phyloP scores from a whole-genome alignment of 176 grass and related monocot genomes.

The Raddia distichophylla region DNA sequence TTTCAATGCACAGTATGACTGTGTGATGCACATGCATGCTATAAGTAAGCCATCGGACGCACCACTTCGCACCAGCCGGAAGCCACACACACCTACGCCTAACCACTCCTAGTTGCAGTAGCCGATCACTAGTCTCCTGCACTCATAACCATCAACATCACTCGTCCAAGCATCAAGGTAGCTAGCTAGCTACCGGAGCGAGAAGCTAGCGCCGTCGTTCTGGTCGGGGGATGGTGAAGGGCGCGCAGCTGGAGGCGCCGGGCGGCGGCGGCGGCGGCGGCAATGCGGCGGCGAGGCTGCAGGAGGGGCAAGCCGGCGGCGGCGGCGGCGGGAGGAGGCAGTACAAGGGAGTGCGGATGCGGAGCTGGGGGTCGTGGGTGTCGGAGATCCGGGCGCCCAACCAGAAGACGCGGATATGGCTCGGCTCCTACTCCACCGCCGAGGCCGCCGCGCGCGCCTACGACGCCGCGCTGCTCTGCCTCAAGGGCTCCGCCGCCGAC shows the following conservation, averaged over 20 bases:
- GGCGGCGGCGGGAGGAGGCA: slow-evolving; percentile 55
- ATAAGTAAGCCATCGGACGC: slow-evolving; percentile 57
- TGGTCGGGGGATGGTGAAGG: slow-evolving; percentile 59
- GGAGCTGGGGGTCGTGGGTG: slow-evolving; percentile 98
- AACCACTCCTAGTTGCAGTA: slow-evolving; percentile 1
- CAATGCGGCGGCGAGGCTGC: slow-evolving; percentile 30
- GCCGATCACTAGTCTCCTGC: no score
- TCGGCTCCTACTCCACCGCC: slow-evolving; percentile 90
- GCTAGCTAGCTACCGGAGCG: not conserved
- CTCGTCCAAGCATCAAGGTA: not conserved
- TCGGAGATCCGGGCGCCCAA: slow-evolving; percentile 94
- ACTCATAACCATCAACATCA: slow-evolving; percentile 41
- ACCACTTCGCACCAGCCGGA: slow-evolving; percentile 39
- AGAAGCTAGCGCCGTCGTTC: not conserved
- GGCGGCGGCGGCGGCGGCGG: slow-evolving; percentile 11
- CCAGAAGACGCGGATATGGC: slow-evolving; percentile 98
- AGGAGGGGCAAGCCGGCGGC: slow-evolving; percentile 27
- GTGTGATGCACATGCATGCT: slow-evolving; percentile 20
- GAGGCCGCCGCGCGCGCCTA: slow-evolving; percentile 95
- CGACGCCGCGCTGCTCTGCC: slow-evolving; percentile 94
- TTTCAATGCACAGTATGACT: not conserved
- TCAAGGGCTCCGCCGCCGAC: slow-evolving; percentile 86
- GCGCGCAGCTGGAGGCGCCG: slow-evolving; percentile 32
- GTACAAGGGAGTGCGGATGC: slow-evolving; percentile 94
- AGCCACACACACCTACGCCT: slow-evolving; percentile 23